These are phyloP conservation scores for Daldinia sp. DNA, from an alignment of 2,329 filamentous ascomycete genomes.

Conservation along the genomic window DNA sequence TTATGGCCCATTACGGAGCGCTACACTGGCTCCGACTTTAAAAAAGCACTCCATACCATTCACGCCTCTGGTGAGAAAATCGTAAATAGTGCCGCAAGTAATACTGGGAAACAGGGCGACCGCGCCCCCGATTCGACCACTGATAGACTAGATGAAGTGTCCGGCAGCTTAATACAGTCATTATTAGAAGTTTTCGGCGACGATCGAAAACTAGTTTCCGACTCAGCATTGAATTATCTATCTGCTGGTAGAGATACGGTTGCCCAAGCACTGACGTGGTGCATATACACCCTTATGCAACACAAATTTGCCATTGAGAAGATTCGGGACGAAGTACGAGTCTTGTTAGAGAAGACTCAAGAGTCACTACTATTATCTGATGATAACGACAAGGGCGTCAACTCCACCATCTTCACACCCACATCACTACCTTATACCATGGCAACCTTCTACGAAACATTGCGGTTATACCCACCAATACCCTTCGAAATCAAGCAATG, in stretches of 20 bases:
- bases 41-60: slow-evolving; percentile 58
- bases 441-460: slow-evolving; percentile 68
- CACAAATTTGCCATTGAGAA: slow-evolving; percentile 53
- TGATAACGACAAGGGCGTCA: slow-evolving; percentile 16
- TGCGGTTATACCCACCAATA: slow-evolving; percentile 70
- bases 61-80: slow-evolving; percentile 65
- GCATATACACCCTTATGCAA: slow-evolving; percentile 66
- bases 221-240: slow-evolving; percentile 72
- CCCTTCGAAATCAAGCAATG: slow-evolving; percentile 73
- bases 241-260: slow-evolving; percentile 71
- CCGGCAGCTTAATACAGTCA: slow-evolving; percentile 67
- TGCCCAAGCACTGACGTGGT: slow-evolving; percentile 71
- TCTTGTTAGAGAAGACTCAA: slow-evolving; percentile 32
- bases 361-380: slow-evolving; percentile 10
- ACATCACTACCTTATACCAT: slow-evolving; percentile 62
- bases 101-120: slow-evolving; percentile 36
- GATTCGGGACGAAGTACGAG: slow-evolving; percentile 55
- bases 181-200: slow-evolving; percentile 63
- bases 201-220: slow-evolving; percentile 64
- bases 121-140: slow-evolving; percentile 17
- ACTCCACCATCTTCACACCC: slow-evolving; percentile 52
- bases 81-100: slow-evolving; percentile 61
- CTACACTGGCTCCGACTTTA: slow-evolving; percentile 58
- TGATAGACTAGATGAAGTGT: slow-evolving; percentile 52
- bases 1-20: slow-evolving; percentile 67